A percentile compares a stretch with the other conserved stretches of the same genome.
phyloP scores from a whole-genome alignment of 2,329 filamentous ascomycete species.

The Aspergillus fumigatus region DNA sequence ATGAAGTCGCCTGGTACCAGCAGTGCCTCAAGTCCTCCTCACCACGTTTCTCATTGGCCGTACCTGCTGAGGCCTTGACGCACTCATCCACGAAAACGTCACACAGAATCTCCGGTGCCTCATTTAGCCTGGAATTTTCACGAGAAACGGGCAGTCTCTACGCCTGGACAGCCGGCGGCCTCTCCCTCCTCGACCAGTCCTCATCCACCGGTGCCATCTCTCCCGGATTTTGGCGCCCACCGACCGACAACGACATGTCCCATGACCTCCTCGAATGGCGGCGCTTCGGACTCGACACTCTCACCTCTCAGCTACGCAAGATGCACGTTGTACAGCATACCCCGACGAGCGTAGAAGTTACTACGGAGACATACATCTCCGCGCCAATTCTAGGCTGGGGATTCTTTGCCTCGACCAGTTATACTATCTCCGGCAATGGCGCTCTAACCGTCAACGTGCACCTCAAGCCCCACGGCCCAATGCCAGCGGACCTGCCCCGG shows the following conservation, averaged over 20 bases:
- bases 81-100: neutral
- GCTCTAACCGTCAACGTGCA: slow-evolving; percentile 7
- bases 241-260: slow-evolving; percentile 29
- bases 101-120: slow-evolving; percentile 2
- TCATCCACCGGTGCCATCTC: neutral
- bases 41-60: neutral
- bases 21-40: slow-evolving; percentile 1
- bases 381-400: slow-evolving; percentile 22
- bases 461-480: slow-evolving; percentile 11
- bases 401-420: slow-evolving; percentile 10
- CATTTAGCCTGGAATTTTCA: slow-evolving; percentile 8
- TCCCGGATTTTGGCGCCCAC: slow-evolving; percentile 28
- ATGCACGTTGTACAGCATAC: slow-evolving; percentile 5
- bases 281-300: slow-evolving; percentile 16
- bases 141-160: slow-evolving; percentile 1
- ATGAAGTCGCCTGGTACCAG: slow-evolving; percentile 11
- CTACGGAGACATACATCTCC: slow-evolving; percentile 14
- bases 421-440: slow-evolving; percentile 10
- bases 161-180: neutral
- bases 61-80: neutral
- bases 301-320: slow-evolving; percentile 3
- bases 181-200: neutral
- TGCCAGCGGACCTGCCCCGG: slow-evolving; percentile 1
- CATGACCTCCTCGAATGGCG: slow-evolving; percentile 23
- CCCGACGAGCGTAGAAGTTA: slow-evolving; percentile 6